phyloP scores from a whole-genome alignment of 805 yeast species.

The Pichia kluyveri region DNA sequence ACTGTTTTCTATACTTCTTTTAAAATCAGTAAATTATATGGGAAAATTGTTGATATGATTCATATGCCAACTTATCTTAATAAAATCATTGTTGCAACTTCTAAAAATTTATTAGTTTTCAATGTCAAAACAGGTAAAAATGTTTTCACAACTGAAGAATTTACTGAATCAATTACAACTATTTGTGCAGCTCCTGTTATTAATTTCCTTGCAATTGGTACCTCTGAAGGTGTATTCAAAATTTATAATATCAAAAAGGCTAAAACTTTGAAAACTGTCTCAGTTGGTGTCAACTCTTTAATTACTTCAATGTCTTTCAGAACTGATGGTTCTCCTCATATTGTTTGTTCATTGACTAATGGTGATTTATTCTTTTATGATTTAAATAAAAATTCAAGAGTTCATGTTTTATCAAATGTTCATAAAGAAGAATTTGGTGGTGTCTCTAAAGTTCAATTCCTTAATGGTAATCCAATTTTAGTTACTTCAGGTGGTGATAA shows the following conservation, averaged over 20 bases:
- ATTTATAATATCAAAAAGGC: conserved; percentile 65
- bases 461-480: conserved; percentile 86
- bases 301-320: conserved; percentile 71
- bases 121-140: conserved; percentile 74
- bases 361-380: conserved; percentile 89
- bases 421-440: conserved; percentile 75
- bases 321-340: conserved; percentile 80
- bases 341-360: conserved; percentile 65
- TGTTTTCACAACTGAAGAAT: conserved; percentile 40
- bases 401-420: conserved; percentile 64
- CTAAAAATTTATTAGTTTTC: conserved; percentile 47
- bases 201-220: conserved; percentile 75
- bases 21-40: conserved; percentile 51
- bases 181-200: conserved; percentile 80
- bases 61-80: conserved; percentile 92
- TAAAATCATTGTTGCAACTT: conserved; percentile 79
- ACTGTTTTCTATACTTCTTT: conserved; percentile 64
- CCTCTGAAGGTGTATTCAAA: conserved; percentile 54
- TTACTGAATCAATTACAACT: conserved; percentile 52
- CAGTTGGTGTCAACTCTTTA: conserved; percentile 31
- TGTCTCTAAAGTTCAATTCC: conserved; percentile 59
- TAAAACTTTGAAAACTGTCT: conserved; percentile 42
- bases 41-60: conserved; percentile 55
- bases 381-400: conserved; percentile 58
- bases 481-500: conserved; percentile 91